These are phyloP conservation scores for Ustilago trichophora DNA, from an alignment of 1,284 basidiomycete species.

Conservation along the genomic window DNA sequence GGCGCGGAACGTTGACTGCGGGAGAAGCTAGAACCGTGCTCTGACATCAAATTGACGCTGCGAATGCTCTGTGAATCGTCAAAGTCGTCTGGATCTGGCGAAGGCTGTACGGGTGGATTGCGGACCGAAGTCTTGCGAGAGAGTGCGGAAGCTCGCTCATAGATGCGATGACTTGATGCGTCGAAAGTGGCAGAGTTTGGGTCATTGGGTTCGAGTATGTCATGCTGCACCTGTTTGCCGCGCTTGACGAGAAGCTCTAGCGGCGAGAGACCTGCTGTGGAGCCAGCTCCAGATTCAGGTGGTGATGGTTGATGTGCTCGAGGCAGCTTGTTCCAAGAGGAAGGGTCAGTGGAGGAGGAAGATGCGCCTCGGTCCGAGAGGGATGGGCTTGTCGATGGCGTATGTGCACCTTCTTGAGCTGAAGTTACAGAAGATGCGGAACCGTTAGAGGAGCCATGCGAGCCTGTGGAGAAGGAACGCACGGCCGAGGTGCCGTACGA, in stretches of 20 bases:
- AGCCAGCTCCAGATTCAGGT: not conserved
- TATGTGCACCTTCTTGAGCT: conserved; percentile 4
- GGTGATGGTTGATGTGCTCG: conserved; percentile 5
- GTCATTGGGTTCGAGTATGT: conserved; percentile 19
- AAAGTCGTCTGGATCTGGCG: conserved; percentile 42
- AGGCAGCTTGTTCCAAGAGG: conserved; percentile 12
- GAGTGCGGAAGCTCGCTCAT: conserved; percentile 42
- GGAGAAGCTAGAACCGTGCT: conserved; percentile 21
- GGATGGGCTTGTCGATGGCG: conserved; percentile 33
- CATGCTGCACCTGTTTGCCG: conserved; percentile 46
- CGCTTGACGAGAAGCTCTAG: conserved; percentile 42
- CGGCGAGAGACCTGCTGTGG: conserved; percentile 24
- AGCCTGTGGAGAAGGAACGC: conserved; percentile 33
- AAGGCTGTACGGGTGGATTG: conserved; percentile 32
- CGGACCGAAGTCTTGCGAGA: conserved; percentile 41
- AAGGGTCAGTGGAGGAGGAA: not conserved
- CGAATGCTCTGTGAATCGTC: conserved; percentile 42
- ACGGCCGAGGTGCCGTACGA: conserved; percentile 11
- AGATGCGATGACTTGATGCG: conserved; percentile 14
- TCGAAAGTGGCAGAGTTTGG: not conserved
- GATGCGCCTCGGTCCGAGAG: conserved; percentile 26
- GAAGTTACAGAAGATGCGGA: conserved; percentile 21
- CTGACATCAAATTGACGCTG: conserved; percentile 43
- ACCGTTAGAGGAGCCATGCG: conserved; percentile 27
- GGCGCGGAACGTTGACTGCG: conserved; percentile 7